Base-by-base conservation (phyloP, 441 rosid genomes). In the Lepidium campestre region DNA sequence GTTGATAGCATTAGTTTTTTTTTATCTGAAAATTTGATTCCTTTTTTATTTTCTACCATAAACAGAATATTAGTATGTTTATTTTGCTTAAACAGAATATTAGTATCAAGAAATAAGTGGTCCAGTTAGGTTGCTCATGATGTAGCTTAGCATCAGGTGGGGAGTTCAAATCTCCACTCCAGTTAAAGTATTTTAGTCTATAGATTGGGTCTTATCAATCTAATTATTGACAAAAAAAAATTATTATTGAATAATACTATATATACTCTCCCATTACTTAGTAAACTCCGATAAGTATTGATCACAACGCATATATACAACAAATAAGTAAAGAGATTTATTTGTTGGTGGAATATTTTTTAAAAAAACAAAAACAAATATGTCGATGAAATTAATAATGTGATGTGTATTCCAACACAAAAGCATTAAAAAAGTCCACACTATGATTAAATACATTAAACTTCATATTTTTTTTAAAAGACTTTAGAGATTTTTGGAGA, bases 361-460 rank as follows among this genome's bases (percentile, higher is more conserved):
- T n/a, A n/a, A n/a, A 27, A 0, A 27, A 3, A 2, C 22, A 14
- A 32, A 34, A 29, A 9, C 5, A 36, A 11, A 71, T 31, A 58
- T 19, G 7, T 46, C 10, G 41, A 31, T 17, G 59, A 64, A 55
- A 58, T 7, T 40, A 40, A 71, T 46, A 64, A 62, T 57, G 62
- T 65, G 71, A 32, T 65, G 56, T 49, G 76, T 49, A 18, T 50
- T 18, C 29, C 67, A 57, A 65, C 67, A 49, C 61, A 72, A 58
- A 65, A 60, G 42, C 49, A 72, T 65, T 27, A 35, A 27, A 72
- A 52, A 39, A 36, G 67, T 72, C 62, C 57, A 44, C 25, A 49
- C 32, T 57, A 49, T 15, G 22, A 22, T 14, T 32, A 47, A 41
- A 40, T 39, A 63, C 45, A 63, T 57, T 23, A 41, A 19, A 35